These are phyloP conservation scores for Ensete glaucum DNA, from an alignment of 176 grass and related monocot genomes.

Conservation along the genomic window DNA sequence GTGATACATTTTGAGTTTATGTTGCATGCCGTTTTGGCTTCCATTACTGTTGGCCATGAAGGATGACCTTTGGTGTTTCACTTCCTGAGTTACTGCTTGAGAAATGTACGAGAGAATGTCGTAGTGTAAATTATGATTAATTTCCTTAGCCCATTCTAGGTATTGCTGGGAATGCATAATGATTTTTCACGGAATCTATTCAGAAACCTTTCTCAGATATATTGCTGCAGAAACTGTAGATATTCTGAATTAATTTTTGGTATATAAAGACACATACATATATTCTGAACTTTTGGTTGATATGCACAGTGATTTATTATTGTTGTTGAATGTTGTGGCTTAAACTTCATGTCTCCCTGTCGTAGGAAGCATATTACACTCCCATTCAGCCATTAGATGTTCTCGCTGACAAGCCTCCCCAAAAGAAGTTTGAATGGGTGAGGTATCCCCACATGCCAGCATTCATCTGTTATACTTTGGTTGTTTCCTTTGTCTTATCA, in stretches of 20 bases:
- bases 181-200: neutral
- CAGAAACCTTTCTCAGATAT: too few relatives aligned
- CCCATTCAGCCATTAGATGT: constrained; percentile 71
- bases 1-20: neutral
- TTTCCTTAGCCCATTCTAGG: too few relatives aligned
- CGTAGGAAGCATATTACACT: constrained; percentile 82
- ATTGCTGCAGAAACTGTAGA: neutral
- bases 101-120: too few relatives aligned
- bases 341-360: neutral
- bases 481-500: neutral
- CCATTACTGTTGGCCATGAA: too few relatives aligned
- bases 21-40: too few relatives aligned
- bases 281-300: too few relatives aligned
- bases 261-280: too few relatives aligned
- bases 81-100: too few relatives aligned
- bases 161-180: neutral
- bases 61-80: too few relatives aligned
- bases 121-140: too few relatives aligned
- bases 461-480: neutral
- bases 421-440: constrained; percentile 96
- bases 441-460: constrained; percentile 1
- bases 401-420: constrained; percentile 69
- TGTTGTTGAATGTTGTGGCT: neutral
- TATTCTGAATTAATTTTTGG: neutral
- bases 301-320: neutral